Conservation (phyloP, 345 rosid species). For the Moricandia moricandioides region DNA sequence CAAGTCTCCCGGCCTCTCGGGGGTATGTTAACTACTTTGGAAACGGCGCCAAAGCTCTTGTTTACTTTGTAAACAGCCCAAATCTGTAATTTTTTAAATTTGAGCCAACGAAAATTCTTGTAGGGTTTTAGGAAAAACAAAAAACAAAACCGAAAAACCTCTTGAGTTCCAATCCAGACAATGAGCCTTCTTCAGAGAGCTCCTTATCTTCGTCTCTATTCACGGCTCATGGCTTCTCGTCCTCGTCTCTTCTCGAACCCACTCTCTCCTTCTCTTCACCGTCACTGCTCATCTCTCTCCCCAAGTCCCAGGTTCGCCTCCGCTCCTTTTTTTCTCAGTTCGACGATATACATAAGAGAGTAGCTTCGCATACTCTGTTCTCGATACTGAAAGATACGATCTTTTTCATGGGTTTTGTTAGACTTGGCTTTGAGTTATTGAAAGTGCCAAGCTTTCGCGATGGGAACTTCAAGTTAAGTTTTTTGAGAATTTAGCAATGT, state of each 20-base stretch:
- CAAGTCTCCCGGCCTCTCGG: background rate
- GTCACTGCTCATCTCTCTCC: background rate
- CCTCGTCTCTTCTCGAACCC: slow-evolving; percentile 26
- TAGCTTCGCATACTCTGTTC: background rate
- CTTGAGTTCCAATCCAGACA: background rate
- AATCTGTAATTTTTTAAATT: background rate
- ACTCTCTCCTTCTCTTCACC: background rate
- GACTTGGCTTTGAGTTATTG: background rate
- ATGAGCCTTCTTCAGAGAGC: slow-evolving; percentile 35
- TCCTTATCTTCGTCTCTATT: slow-evolving; percentile 29
- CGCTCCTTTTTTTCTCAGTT: background rate
- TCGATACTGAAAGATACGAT: background rate
- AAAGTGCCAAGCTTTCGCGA: background rate
- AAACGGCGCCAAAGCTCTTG: background rate
- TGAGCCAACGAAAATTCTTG: background rate
- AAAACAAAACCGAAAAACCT: slow-evolving; percentile 4
- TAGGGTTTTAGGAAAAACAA: slow-evolving; percentile 13
- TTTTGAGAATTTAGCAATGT: too few species aligned
- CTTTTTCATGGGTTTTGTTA: background rate
- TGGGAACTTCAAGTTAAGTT: too few species aligned
- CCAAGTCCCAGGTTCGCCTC: background rate
- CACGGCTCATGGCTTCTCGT: slow-evolving; percentile 31
- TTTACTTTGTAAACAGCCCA: background rate
- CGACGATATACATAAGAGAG: background rate
- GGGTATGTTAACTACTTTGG: background rate